Evolutionary conservation across 331 rosid species (phyloP).

Genomic region (Quercus phellos): DNA sequence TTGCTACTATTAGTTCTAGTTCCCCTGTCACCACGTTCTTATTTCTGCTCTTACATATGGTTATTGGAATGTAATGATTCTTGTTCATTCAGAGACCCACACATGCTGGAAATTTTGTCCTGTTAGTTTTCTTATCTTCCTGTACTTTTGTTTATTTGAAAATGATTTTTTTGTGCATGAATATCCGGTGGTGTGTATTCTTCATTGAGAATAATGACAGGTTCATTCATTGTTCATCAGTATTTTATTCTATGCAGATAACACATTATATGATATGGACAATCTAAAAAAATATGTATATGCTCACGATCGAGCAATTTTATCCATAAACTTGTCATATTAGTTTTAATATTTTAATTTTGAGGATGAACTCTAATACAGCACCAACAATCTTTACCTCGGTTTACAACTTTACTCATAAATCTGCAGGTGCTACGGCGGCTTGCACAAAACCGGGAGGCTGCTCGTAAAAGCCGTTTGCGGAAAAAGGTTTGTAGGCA

Average conservation of each 20-base stretch:
- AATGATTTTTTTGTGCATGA: not conserved
- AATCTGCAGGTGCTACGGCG: slow-evolving; percentile 75
- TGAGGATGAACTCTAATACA: not conserved
- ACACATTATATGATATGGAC: not conserved
- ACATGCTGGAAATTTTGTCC: not conserved
- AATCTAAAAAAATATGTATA: not conserved
- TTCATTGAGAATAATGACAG: not conserved
- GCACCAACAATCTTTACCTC: not conserved
- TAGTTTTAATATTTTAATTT: not conserved
- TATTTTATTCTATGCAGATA: not conserved
- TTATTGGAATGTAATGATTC: not conserved
- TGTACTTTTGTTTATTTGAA: not conserved
- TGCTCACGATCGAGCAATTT: not conserved
- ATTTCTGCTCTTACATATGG: not conserved
- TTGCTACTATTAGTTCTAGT: not conserved
- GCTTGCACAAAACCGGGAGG: slow-evolving; percentile 97
- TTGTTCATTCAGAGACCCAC: not conserved
- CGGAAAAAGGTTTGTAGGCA: slow-evolving; percentile 68
- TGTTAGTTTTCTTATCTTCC: not conserved
- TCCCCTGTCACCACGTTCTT: not conserved
- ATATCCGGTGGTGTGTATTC: not conserved
- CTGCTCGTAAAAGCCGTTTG: slow-evolving; percentile 93
- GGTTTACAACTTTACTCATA: slow-evolving; percentile 7
- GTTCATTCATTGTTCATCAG: not conserved
- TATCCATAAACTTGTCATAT: not conserved